phyloP scores from a whole-genome alignment of 257 asterid species.

The Penstemon eatonii region DNA sequence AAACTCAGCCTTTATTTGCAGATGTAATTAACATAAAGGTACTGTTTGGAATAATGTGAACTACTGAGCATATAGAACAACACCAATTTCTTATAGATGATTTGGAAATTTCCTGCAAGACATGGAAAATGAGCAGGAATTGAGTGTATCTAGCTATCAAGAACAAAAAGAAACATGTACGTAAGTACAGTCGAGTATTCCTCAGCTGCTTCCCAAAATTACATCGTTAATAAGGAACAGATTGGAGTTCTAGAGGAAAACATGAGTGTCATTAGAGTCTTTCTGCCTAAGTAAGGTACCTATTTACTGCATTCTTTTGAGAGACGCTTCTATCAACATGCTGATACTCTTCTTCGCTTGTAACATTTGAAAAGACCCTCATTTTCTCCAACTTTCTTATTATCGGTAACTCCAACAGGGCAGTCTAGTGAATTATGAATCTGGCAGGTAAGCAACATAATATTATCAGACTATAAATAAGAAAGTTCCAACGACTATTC shows the following conservation, averaged over 20 bases:
- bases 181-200: neutral
- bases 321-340: neutral
- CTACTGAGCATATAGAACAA: neutral
- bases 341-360: conserved; percentile 12
- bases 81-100: neutral
- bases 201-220: neutral
- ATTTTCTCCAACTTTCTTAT: neutral
- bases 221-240: neutral
- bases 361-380: conserved; percentile 14
- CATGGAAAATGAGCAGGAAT: neutral
- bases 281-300: neutral
- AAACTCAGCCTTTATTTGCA: too few relatives aligned
- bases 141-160: neutral
- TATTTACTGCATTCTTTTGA: too few relatives aligned
- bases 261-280: neutral
- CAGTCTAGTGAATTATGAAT: neutral
- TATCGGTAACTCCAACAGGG: neutral
- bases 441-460: neutral
- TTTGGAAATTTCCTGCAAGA: neutral
- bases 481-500: neutral
- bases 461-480: neutral
- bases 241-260: neutral
- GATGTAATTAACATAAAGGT: too few relatives aligned
- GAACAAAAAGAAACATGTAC: neutral
- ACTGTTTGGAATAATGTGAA: too few relatives aligned